Evolutionary conservation across 2,329 filamentous ascomycete species (phyloP).

Genomic region (Trichophyton mentagrophytes): DNA sequence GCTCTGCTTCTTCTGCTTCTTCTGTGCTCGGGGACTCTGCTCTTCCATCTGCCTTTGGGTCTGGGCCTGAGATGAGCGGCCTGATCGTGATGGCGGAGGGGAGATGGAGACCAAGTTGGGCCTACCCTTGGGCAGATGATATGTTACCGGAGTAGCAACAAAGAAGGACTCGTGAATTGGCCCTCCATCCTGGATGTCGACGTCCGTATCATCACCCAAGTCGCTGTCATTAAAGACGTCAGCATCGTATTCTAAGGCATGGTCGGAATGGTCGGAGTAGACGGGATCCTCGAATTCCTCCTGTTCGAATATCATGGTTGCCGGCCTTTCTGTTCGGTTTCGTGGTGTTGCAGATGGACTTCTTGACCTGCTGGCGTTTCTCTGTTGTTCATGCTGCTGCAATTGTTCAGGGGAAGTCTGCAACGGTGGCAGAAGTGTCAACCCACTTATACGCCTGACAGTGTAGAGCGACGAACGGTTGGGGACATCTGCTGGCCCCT

Average conservation of each 20-base stretch:
- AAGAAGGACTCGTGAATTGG: constrained; percentile 9
- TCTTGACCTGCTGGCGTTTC: background rate
- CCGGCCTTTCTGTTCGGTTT: background rate
- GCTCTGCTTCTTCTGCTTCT: constrained; percentile 9
- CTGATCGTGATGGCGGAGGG: constrained; percentile 1
- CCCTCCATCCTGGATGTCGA: background rate
- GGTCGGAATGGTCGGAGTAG: constrained; percentile 13
- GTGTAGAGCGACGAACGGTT: constrained; percentile 2
- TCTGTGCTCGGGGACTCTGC: constrained; percentile 1
- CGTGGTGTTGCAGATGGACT: background rate
- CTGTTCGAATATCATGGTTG: constrained; percentile 4
- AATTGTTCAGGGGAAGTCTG: background rate
- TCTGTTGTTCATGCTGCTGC: background rate
- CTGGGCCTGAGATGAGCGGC: background rate
- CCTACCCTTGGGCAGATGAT: constrained; percentile 10
- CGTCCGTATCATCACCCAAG: background rate
- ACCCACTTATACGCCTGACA: constrained; percentile 3
- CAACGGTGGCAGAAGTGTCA: constrained; percentile 1
- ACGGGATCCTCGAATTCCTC: constrained; percentile 10
- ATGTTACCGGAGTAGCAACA: constrained; percentile 13
- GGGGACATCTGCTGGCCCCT: background rate
- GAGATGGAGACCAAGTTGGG: constrained; percentile 14
- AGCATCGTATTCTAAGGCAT: constrained; percentile 11
- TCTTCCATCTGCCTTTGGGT: background rate
- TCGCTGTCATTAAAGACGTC: background rate